Percentiles rank a stretch among this genome's conserved stretches.
Evolutionary conservation across 257 asterid species (phyloP).

Genomic region (Salvia rosmarinus): DNA sequence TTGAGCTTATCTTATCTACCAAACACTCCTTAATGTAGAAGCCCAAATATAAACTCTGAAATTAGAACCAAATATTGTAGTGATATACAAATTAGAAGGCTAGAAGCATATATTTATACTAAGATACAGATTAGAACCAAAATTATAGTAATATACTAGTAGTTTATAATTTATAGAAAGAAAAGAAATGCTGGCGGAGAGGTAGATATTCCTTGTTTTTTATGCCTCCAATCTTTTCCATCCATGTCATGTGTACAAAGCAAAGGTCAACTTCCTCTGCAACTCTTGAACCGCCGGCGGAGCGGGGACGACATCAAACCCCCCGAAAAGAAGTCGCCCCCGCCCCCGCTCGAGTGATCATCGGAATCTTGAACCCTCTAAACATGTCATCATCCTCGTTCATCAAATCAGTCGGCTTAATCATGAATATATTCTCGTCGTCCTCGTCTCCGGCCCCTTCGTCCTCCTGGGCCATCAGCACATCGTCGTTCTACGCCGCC

Average conservation of each 20-base stretch:
- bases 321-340: conserved; percentile 28
- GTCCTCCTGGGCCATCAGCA: conserved; percentile 34
- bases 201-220: conserved; percentile 20
- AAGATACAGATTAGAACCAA: not conserved
- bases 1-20: no score
- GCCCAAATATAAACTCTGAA: conserved; percentile 1
- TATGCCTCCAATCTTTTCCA: conserved; percentile 13
- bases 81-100: no score
- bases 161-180: not conserved
- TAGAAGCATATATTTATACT: no score
- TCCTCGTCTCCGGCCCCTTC: conserved; percentile 37
- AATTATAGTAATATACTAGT: not conserved
- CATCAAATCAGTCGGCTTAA: conserved; percentile 35
- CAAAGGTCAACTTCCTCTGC: not conserved
- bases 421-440: conserved; percentile 40
- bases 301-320: conserved; percentile 39
- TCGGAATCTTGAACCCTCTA: conserved; percentile 39
- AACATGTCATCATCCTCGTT: conserved; percentile 39
- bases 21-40: no score
- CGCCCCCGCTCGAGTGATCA: conserved; percentile 36
- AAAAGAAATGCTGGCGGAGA: conserved; percentile 28
- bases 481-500: conserved; percentile 28
- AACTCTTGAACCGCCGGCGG: conserved; percentile 26
- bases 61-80: no score
- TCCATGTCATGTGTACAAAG: not conserved